phyloP scores from a whole-genome alignment of 2,329 filamentous ascomycete species.

The Aspergillus brunneoviolaceus region DNA sequence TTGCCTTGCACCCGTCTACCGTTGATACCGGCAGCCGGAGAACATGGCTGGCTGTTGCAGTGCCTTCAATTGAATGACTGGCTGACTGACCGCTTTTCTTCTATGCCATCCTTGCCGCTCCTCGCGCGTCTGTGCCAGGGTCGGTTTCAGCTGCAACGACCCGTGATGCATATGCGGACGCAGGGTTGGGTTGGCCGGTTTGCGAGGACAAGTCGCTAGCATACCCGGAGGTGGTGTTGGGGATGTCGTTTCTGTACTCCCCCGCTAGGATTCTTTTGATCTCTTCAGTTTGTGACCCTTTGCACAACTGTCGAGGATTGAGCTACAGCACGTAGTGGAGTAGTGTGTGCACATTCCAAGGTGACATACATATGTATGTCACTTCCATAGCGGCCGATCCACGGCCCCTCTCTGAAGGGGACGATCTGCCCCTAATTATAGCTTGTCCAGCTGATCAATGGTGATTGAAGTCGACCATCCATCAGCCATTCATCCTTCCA shows the following conservation, averaged over 20 bases:
- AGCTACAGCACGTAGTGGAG: not conserved
- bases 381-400: not conserved
- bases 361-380: not conserved
- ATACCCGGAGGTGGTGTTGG: not conserved
- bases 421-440: not conserved
- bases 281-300: not conserved
- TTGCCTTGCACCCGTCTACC: not conserved
- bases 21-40: not conserved
- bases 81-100: not conserved
- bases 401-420: not conserved
- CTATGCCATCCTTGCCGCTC: constrained; percentile 3
- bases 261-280: not conserved
- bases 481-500: not conserved
- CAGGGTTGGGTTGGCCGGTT: not conserved
- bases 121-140: not conserved
- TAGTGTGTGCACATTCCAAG: not conserved
- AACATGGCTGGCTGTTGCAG: not conserved
- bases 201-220: not conserved
- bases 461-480: not conserved
- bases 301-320: not conserved
- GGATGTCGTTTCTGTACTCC: not conserved
- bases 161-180: constrained; percentile 27
- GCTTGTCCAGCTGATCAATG: not conserved
- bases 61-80: not conserved
- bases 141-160: constrained; percentile 26